Percentiles rank a stretch among this genome's conserved stretches.
These are phyloP conservation scores for Penium margaritaceum DNA, from an alignment of 139 green algal species.

Conservation along the genomic window DNA sequence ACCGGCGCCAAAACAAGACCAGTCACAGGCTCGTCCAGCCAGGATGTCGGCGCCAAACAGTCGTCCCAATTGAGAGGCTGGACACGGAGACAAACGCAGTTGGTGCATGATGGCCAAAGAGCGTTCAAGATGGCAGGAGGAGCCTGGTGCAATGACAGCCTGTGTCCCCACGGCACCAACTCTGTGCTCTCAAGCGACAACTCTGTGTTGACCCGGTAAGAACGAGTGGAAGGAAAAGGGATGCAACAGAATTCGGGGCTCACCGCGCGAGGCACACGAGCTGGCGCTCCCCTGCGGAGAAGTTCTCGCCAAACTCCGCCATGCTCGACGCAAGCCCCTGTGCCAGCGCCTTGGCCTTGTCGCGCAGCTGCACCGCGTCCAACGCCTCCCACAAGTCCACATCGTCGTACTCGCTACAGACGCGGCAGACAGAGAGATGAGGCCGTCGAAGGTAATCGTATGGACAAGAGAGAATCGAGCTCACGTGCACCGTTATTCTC, in stretches of 20 bases:
- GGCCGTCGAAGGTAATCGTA: neutral
- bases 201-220: neutral
- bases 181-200: neutral
- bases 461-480: neutral
- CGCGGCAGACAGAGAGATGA: too few species aligned
- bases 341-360: slow-evolving; percentile 10
- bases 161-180: neutral
- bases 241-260: neutral
- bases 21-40: too few species aligned
- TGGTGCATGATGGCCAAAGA: neutral
- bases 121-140: too few species aligned
- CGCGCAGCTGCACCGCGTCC: slow-evolving; percentile 44
- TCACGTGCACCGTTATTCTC: neutral
- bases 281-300: slow-evolving; percentile 81
- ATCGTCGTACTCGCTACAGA: slow-evolving; percentile 53
- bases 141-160: too few species aligned
- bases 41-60: too few species aligned
- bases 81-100: neutral
- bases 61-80: neutral
- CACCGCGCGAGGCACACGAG: slow-evolving; percentile 70
- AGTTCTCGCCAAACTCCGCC: slow-evolving; percentile 74
- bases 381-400: slow-evolving; percentile 58
- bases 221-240: neutral
- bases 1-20: too few species aligned
- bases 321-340: slow-evolving; percentile 41